phyloP scores from a whole-genome alignment of 345 rosid species.

The Conringia planisiliqua region DNA sequence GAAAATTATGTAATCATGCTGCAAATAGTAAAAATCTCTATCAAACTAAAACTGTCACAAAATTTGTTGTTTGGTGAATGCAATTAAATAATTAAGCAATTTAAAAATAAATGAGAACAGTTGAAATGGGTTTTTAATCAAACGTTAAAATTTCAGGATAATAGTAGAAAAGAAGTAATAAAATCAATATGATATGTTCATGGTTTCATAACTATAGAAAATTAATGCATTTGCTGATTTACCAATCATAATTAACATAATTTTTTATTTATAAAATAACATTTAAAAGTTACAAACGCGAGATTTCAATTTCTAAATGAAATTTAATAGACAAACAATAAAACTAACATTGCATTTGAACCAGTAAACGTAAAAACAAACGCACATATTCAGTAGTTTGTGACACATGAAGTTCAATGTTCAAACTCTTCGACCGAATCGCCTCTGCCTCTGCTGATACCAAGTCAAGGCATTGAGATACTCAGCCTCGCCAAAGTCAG shows the following conservation, averaged over 20 bases:
- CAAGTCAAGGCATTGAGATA: slow-evolving; percentile 49
- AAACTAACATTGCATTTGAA: background rate
- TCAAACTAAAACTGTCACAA: no score
- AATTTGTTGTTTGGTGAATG: no score
- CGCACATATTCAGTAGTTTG: background rate
- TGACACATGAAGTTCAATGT: background rate
- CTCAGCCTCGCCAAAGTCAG: slow-evolving; percentile 50
- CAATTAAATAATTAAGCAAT: no score
- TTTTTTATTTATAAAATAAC: background rate
- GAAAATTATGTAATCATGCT: no score
- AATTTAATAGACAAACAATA: background rate
- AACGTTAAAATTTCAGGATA: no score
- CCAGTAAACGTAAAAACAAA: no score
- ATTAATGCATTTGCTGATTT: background rate
- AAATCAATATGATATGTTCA: no score
- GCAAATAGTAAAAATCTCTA: no score
- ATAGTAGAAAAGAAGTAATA: no score
- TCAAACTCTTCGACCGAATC: slow-evolving; percentile 39
- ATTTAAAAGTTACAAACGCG: background rate
- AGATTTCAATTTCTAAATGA: background rate
- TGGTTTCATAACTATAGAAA: background rate
- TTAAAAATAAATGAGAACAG: no score
- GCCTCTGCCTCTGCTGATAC: slow-evolving; percentile 54
- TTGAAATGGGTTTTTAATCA: no score
- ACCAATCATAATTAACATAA: background rate